Evolutionary conservation across 495 filamentous ascomycete species (phyloP), one percentile per base, ranked within the genome.

Genomic region (Penicillium pancosmium): DNA sequence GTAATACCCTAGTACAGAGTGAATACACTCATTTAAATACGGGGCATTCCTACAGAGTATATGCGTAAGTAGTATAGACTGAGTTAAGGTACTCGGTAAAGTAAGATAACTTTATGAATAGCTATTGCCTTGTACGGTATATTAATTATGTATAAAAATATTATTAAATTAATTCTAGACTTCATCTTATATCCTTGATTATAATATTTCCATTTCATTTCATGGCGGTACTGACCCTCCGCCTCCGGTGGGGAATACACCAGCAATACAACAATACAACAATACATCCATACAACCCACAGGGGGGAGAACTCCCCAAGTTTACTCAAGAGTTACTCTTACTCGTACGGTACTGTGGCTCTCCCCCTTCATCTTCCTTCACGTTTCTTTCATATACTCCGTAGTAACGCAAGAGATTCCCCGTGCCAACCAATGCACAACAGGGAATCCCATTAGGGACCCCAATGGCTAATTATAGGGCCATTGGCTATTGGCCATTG

Each of bases 1-100:
- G 49, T 59, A 59, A 53, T 59, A 59, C 56, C 56, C n/a, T 46
- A 46, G 36, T 38, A 38, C 15, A 31, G 18, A 12, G 15, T 46
- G 23, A 46, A 5, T 46, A 38, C 36, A 46, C 41, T 11, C 41
- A 21, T 15, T 13, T 13, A 31, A 31, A 31, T 31, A 31, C 27
- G 27, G 27, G 27, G 27, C 27, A 31, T 7, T 31, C 27, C 27
- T 31, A 9, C 27, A 31, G 27, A 31, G 27, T 27, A 27, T 4
- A 27, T 1, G 4, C 2, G 25, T 31, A 9, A 31, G 27, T 31
- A 31, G 27, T 31, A 8, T 8, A 23, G 3, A 7, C 1, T 8
- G 5, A 31, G 27, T 8, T 4, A 31, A 31, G 27, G 27, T 23
- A 23, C 23, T 23, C 3, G 2, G 23, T 31, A 31, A 8, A 31